Evolutionary conservation across 257 asterid genomes (phyloP).

Genomic region (Buddleja alternifolia): DNA sequence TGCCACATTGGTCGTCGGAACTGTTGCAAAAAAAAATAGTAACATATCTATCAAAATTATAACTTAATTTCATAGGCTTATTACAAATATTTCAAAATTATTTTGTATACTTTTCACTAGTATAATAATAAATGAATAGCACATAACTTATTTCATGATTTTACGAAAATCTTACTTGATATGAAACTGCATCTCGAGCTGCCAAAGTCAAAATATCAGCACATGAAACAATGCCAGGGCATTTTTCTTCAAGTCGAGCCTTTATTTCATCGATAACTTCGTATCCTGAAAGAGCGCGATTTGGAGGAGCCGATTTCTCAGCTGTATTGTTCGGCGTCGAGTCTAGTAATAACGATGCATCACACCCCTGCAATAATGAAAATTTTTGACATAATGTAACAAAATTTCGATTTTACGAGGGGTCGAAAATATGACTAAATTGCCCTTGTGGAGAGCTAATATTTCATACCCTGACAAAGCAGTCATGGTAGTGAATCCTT

Average conservation of each 20-base stretch:
- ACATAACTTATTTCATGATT: not conserved
- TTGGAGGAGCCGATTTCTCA: constrained; percentile 38
- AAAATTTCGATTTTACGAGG: too few relatives aligned
- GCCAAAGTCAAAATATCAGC: constrained; percentile 28
- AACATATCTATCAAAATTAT: too few relatives aligned
- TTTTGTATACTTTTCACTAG: too few relatives aligned
- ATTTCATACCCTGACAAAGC: constrained; percentile 36
- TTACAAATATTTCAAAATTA: too few relatives aligned
- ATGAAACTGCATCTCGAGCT: constrained; percentile 40
- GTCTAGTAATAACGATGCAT: constrained; percentile 42
- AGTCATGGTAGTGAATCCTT: constrained; percentile 47
- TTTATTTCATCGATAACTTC: constrained; percentile 44
- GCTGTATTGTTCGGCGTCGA: constrained; percentile 8
- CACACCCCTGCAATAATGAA: constrained; percentile 35
- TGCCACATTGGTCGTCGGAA: constrained; percentile 27
- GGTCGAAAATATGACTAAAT: too few relatives aligned
- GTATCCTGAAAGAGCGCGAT: constrained; percentile 27
- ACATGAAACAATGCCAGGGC: constrained; percentile 4
- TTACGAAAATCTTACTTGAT: not conserved
- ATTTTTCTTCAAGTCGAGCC: constrained; percentile 30
- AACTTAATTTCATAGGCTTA: too few relatives aligned
- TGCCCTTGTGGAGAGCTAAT: too few relatives aligned
- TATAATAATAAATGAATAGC: too few relatives aligned
- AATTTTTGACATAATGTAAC: too few relatives aligned
- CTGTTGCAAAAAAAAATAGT: not conserved